Conservation (phyloP, 768 basidiomycete species). For the Dioszegia crocea region DNA sequence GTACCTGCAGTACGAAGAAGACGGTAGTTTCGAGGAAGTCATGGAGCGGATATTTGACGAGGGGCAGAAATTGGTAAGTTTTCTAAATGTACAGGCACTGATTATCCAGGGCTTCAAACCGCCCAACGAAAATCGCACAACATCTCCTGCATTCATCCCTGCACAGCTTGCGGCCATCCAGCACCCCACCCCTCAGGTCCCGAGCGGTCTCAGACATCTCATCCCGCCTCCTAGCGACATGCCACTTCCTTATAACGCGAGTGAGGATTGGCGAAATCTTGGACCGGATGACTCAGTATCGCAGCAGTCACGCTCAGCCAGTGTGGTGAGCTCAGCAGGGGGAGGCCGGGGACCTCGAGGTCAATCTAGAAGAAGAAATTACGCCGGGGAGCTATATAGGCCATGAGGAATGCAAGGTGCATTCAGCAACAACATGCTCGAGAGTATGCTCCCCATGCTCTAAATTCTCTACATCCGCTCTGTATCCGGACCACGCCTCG, state of each 20-base stretch:
- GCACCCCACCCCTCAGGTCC: background rate
- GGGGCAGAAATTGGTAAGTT: conserved; percentile 50
- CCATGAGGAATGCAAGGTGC: no score
- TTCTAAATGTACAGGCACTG: background rate
- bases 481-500: no score
- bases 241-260: background rate
- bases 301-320: background rate
- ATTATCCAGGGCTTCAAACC: conserved; percentile 28
- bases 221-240: background rate
- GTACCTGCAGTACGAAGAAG: conserved; percentile 61
- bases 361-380: background rate
- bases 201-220: background rate
- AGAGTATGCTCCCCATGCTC: no score
- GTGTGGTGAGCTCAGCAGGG: background rate
- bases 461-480: no score
- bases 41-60: conserved; percentile 60
- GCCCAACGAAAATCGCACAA: conserved; percentile 15
- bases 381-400: background rate
- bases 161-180: no score
- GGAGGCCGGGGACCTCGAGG: background rate
- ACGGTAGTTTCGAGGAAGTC: conserved; percentile 73
- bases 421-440: no score
- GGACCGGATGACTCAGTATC: background rate
- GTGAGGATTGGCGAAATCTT: conserved; percentile 4
- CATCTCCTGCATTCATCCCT: background rate